Base-by-base conservation (phyloP, 179 eudicot species). In the Silene vulgaris region DNA sequence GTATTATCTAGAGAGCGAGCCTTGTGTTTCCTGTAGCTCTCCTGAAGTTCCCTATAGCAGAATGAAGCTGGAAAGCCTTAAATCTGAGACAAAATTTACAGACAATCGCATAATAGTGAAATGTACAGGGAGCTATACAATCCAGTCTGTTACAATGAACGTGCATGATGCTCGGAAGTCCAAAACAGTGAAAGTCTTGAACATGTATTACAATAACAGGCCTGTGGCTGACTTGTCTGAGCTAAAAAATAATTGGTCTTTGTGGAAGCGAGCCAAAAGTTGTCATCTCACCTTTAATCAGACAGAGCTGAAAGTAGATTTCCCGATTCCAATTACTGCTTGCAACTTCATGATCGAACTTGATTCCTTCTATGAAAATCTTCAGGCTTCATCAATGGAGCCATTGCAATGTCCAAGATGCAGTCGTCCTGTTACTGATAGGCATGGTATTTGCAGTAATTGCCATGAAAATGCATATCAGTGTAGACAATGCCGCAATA, bases 401-500 rank as follows among this genome's bases (percentile, higher is more conserved):
- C 97, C 99, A 3, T 84, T 96, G 85, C 99, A 89, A 80, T 96
- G 99, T 84, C 99, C 99, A 54, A 90, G 99, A 35, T 96, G 99
- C 86, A 96, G 98, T 75, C 88, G 99, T 23, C 89, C 97, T 76
- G 99, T 96, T 75, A 96, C 98, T 73, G 99, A 93, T 79, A 88
- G 91, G 86, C 99, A 96, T 83, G 99, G 99, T 74, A 91, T 93
- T 57, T 96, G 99, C 80, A 29, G 96, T 84, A 93, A 93, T 74
- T 96, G 99, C 83, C 99, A 93, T 84, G 99, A 96, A 88, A 96
- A 96, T 87, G 99, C 99, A n/a, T 93, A 96, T 82, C 99, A 96
- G 62, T 96, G 99, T 84, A 93, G 98, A 83, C 99, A 96, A 80
- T 96, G 99, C 73, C 97, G 99, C 62, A 96, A 96, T 72, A 96